These are phyloP conservation scores for Grifola frondosa DNA, from an alignment of 1,284 basidiomycete species.

Conservation along the genomic window DNA sequence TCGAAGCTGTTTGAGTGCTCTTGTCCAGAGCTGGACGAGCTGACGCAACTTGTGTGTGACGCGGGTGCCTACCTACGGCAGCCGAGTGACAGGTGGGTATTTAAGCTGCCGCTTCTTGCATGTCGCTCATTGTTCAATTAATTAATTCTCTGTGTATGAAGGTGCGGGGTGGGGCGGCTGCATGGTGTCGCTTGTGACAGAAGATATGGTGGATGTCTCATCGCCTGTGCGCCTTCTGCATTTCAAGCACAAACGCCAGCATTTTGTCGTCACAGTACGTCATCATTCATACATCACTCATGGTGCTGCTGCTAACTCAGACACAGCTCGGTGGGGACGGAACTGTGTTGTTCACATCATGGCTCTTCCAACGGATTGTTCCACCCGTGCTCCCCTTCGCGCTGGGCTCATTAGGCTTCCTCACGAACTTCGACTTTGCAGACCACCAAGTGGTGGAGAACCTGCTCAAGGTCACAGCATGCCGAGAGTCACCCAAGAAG, in stretches of 20 bases:
- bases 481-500: too few relatives aligned
- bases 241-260: too few relatives aligned
- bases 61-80: slow-evolving; percentile 80
- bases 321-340: slow-evolving; percentile 92
- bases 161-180: slow-evolving; percentile 92
- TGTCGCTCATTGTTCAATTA: too few relatives aligned
- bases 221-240: too few relatives aligned
- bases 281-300: too few relatives aligned
- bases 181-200: slow-evolving; percentile 81
- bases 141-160: too few relatives aligned
- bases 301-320: neutral
- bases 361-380: slow-evolving; percentile 98
- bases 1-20: slow-evolving; percentile 73
- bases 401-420: slow-evolving; percentile 96
- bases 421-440: slow-evolving; percentile 97
- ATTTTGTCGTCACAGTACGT: too few relatives aligned
- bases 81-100: slow-evolving; percentile 77
- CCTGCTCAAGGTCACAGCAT: slow-evolving; percentile 84
- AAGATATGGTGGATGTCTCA: slow-evolving; percentile 64
- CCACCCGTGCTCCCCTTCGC: slow-evolving; percentile 98
- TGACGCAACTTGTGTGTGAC: slow-evolving; percentile 58
- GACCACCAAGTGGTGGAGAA: slow-evolving; percentile 90
- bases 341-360: slow-evolving; percentile 98
- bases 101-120: too few relatives aligned
- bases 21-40: slow-evolving; percentile 72